phyloP scores from a whole-genome alignment of 2,329 filamentous ascomycete genomes.

The Neurospora crassa region DNA sequence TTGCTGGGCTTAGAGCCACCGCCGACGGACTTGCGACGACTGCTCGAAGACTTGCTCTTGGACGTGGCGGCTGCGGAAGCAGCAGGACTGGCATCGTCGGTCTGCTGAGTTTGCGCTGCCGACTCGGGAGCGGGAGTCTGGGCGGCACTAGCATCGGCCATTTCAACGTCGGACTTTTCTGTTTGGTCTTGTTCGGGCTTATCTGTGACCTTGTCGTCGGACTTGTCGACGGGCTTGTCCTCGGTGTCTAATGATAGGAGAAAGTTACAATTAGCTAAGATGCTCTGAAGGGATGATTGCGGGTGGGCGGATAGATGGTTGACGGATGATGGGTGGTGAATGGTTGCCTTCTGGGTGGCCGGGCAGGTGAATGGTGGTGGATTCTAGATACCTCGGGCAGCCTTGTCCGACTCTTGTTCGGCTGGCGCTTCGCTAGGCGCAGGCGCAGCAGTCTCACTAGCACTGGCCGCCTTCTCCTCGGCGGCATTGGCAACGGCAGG shows the following conservation, averaged over 20 bases:
- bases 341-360: background rate
- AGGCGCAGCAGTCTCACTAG: slow-evolving; percentile 10
- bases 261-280: background rate
- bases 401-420: slow-evolving; percentile 6
- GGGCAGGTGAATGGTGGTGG: background rate
- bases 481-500: slow-evolving; percentile 3
- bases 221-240: slow-evolving; percentile 10
- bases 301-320: background rate
- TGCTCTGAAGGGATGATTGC: background rate
- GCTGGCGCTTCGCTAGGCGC: slow-evolving; percentile 7
- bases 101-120: slow-evolving; percentile 19
- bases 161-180: slow-evolving; percentile 45
- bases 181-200: slow-evolving; percentile 12
- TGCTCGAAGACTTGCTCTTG: slow-evolving; percentile 35
- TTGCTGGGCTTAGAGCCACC: slow-evolving; percentile 70
- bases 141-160: slow-evolving; percentile 57
- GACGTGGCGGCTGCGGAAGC: slow-evolving; percentile 24
- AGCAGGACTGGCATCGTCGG: slow-evolving; percentile 23
- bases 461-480: slow-evolving; percentile 2
- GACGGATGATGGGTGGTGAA: background rate
- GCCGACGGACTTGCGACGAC: slow-evolving; percentile 64
- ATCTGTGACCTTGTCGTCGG: slow-evolving; percentile 4
- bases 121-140: slow-evolving; percentile 17
- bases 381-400: slow-evolving; percentile 24
- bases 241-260: background rate